Conservation (phyloP, 345 rosid genomes). For the Hirschfeldia incana region DNA sequence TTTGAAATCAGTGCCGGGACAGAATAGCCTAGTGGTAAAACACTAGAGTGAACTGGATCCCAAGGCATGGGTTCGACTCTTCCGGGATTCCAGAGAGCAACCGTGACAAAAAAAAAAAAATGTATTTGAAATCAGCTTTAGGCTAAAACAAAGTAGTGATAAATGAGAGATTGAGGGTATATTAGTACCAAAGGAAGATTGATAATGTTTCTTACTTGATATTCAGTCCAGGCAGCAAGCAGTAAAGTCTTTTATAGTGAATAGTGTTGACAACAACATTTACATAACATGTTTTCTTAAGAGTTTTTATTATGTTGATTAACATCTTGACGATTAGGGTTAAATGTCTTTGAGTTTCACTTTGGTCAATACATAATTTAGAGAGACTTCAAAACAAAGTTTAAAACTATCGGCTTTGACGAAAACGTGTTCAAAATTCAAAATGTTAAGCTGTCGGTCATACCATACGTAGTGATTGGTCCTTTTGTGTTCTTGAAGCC, state of each 20-base stretch:
- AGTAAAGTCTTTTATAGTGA: background rate
- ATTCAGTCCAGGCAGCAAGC: background rate
- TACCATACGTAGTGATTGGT: constrained; percentile 19
- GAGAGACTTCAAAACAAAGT: constrained; percentile 13
- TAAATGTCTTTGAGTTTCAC: background rate
- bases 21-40: too few relatives aligned
- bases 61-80: too few relatives aligned
- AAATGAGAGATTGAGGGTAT: too few relatives aligned
- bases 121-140: background rate
- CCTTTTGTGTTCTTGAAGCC: constrained; percentile 24
- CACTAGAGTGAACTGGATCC: too few relatives aligned
- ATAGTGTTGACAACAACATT: background rate
- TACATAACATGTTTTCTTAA: background rate
- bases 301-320: background rate
- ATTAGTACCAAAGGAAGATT: background rate
- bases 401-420: constrained; percentile 21
- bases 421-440: constrained; percentile 33
- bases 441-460: constrained; percentile 16
- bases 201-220: background rate
- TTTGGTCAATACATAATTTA: constrained; percentile 17
- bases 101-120: too few relatives aligned
- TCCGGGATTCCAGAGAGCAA: too few relatives aligned
- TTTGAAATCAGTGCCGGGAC: background rate
- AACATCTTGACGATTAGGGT: background rate
- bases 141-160: background rate